phyloP scores from a whole-genome alignment of 2,329 filamentous ascomycete genomes.

The Epichloe amarillans region DNA sequence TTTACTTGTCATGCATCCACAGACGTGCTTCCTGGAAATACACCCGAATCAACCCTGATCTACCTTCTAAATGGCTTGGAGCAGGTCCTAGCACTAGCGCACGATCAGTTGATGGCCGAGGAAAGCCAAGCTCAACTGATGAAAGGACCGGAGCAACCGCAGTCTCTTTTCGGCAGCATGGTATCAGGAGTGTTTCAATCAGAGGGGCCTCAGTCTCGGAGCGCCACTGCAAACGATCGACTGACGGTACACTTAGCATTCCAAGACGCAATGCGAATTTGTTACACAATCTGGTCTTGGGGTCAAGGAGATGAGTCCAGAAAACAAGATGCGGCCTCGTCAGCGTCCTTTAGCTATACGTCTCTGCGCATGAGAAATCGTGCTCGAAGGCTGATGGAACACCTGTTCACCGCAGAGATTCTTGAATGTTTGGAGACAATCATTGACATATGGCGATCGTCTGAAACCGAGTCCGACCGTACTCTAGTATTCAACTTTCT shows the following conservation, averaged over 20 bases:
- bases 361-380: conserved; percentile 84
- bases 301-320: conserved; percentile 49
- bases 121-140: conserved; percentile 54
- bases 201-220: conserved; percentile 63
- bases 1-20: conserved; percentile 30
- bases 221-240: conserved; percentile 79
- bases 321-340: conserved; percentile 51
- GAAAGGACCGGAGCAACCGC: conserved; percentile 71
- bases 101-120: conserved; percentile 67
- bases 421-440: conserved; percentile 89
- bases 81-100: conserved; percentile 74
- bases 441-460: conserved; percentile 65
- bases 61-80: conserved; percentile 88
- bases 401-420: conserved; percentile 83
- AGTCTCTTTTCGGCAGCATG: conserved; percentile 89
- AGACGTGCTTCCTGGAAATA: conserved; percentile 7
- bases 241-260: conserved; percentile 92
- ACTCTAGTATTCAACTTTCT: conserved; percentile 70
- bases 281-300: conserved; percentile 94
- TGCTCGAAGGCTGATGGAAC: conserved; percentile 75
- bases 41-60: conserved; percentile 60
- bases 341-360: conserved; percentile 79
- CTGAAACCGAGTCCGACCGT: conserved; percentile 32
- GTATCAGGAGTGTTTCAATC: conserved; percentile 80
- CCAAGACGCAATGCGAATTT: conserved; percentile 86